Conservation (phyloP, 352 stramenopile genomes). For the Globisporangium camurandrum region DNA sequence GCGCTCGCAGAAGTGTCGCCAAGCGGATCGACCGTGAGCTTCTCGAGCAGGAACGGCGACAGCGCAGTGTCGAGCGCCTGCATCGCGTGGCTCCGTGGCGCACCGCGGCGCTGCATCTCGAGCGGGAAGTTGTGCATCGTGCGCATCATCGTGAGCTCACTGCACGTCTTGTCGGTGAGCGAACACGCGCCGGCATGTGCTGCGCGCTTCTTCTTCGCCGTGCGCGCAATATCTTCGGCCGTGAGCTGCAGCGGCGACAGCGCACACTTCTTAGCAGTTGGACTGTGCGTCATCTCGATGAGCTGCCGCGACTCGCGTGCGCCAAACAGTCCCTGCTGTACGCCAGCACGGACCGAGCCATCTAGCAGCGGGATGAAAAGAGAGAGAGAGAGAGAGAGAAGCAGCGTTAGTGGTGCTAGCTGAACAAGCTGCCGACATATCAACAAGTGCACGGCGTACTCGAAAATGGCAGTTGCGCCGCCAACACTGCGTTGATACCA, state of each 20-base stretch:
- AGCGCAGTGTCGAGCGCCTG: constrained; percentile 27
- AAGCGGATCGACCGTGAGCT: constrained; percentile 15
- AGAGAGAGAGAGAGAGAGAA: not conserved
- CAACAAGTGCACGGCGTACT: constrained; percentile 8
- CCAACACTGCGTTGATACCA: constrained; percentile 6
- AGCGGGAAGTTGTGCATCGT: constrained; percentile 30
- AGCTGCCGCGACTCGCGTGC: constrained; percentile 32
- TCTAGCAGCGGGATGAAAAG: constrained; percentile 3
- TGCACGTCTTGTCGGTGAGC: constrained; percentile 13
- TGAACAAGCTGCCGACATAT: too few species aligned
- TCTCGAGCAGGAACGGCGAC: constrained; percentile 32
- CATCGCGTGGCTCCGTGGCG: constrained; percentile 6
- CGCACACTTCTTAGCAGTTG: constrained; percentile 19
- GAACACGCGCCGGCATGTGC: not conserved
- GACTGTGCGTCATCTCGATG: constrained; percentile 19
- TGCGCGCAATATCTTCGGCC: constrained; percentile 2
- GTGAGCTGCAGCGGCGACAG: constrained; percentile 24
- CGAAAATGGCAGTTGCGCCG: constrained; percentile 26
- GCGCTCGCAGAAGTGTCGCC: constrained; percentile 2
- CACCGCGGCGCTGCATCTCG: constrained; percentile 28
- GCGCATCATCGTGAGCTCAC: constrained; percentile 11
- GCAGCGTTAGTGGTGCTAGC: too few species aligned
- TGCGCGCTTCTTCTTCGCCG: constrained; percentile 3
- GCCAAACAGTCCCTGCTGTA: constrained; percentile 36
- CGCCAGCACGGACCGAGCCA: constrained; percentile 27